Conservation (phyloP, 805 yeast genomes). For the Kuraishia piskuri region DNA sequence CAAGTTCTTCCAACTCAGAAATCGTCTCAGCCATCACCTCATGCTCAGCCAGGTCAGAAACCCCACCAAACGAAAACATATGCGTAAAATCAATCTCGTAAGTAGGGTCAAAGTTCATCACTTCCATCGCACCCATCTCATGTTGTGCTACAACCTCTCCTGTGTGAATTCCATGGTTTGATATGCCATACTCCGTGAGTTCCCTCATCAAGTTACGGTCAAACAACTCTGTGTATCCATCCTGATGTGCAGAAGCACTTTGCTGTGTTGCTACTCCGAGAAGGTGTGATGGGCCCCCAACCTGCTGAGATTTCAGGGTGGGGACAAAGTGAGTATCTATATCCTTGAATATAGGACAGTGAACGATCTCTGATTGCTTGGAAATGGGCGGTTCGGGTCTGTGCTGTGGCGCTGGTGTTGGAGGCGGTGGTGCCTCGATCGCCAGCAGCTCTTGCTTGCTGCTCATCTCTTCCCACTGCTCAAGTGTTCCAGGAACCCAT, state of each 20-base stretch:
- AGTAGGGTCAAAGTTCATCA: background rate
- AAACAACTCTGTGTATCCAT: background rate
- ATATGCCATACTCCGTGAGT: background rate
- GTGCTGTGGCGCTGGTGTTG: background rate
- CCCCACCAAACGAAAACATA: background rate
- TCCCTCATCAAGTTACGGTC: background rate
- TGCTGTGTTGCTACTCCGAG: background rate
- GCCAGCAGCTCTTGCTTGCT: background rate
- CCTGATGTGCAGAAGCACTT: background rate
- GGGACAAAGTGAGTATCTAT: conserved; percentile 6
- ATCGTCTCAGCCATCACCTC: background rate
- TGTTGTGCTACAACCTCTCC: background rate
- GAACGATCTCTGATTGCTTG: conserved; percentile 2
- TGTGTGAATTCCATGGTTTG: background rate
- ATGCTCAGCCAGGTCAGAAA: background rate
- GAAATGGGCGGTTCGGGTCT: background rate
- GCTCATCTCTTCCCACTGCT: background rate
- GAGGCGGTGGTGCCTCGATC: background rate
- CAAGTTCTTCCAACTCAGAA: background rate
- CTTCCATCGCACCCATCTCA: background rate
- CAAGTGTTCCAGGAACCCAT: conserved; percentile 13
- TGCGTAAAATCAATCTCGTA: background rate
- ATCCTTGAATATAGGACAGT: conserved; percentile 10
- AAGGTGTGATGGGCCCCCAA: background rate
- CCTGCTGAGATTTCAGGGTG: background rate